Evolutionary conservation across 768 basidiomycete genomes (phyloP), one percentile per base, ranked within the genome.

Genomic region (Auricularia heimuer): DNA sequence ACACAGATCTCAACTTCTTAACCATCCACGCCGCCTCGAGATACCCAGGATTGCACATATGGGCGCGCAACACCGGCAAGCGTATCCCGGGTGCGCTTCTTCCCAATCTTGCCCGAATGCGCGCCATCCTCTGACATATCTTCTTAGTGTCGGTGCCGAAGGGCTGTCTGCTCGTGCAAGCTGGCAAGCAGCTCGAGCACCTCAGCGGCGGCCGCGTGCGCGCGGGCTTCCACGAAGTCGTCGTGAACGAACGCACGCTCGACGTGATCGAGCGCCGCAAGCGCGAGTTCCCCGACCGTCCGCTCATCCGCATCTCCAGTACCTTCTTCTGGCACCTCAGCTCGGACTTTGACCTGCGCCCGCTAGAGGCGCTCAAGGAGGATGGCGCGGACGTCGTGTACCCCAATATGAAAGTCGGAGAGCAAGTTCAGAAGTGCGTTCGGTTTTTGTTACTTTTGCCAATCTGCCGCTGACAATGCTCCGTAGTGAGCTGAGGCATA

Each of bases 271-370:
- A 84, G 64, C 76, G 78, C 62, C 82, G 89, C 51, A 87, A 81
- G 69, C 68, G 69, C 11, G 78, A 82, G 66, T 79, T 77, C 66
- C 86, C 92, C 2, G 81, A 84, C 63, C 86, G 95, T n/a, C 95
- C 95, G 12, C 78, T 89, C 42, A 92, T 95, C 68, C 88, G 95
- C n/a, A 94, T 98, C 68, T 95, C 94, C 2, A 95, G 92, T 1
- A 98, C 94, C 0, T 94, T 95, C 75, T 97, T 97, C 80, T 96
- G 90, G 90, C 93, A 94, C 71, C 81, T 97, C 12, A 91, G 86
- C 0, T 93, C 94, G 1, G 91, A 94, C 73, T 85, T 83, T 65
- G 86, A 90, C 62, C 81, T 94, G n/a, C 77, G 75, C 7, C 85
- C 90, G 2, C 82, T 93, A 2, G 81, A 84, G 7, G 68, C 73